phyloP scores from a whole-genome alignment of 257 asterid genomes.

The Solanum megistacrolobum region DNA sequence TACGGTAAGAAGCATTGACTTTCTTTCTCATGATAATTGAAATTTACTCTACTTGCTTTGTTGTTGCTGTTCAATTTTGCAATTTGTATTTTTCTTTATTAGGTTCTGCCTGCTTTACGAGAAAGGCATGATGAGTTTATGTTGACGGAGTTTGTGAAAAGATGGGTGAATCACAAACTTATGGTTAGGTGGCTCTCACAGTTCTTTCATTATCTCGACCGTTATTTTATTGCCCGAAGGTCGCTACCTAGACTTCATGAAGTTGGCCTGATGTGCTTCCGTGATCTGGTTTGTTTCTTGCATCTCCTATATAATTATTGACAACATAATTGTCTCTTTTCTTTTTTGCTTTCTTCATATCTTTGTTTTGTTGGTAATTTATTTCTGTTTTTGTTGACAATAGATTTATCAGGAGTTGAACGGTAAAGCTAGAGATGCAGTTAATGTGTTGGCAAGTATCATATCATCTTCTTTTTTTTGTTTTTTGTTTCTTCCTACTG shows the following conservation, averaged over 20 bases:
- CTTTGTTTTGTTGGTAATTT: not conserved
- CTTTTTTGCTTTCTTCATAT: not conserved
- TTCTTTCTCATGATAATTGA: not conserved
- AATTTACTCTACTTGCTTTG: not conserved
- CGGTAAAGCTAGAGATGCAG: constrained; percentile 35
- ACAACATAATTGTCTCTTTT: not conserved
- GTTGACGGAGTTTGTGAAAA: constrained; percentile 39
- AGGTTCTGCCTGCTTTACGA: constrained; percentile 40
- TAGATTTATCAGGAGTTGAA: constrained; percentile 37
- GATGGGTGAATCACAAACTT: constrained; percentile 40
- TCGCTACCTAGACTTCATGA: constrained; percentile 25
- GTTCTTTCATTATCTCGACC: constrained; percentile 44
- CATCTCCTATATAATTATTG: not conserved
- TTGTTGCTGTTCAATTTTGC: not conserved
- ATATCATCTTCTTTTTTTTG: not conserved
- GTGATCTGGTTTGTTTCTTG: constrained; percentile 21
- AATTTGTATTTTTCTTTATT: not conserved
- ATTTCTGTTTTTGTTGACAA: not conserved
- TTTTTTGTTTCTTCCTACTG: not conserved
- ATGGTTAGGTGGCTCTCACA: constrained; percentile 53
- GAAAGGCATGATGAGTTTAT: constrained; percentile 39
- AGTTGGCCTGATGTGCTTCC: constrained; percentile 41
- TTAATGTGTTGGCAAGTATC: constrained; percentile 27
- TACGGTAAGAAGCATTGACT: constrained; percentile 12
- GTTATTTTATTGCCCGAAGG: constrained; percentile 28